Evolutionary conservation across 2,329 filamentous ascomycete genomes (phyloP).

Genomic region (Ascochyta lentis): DNA sequence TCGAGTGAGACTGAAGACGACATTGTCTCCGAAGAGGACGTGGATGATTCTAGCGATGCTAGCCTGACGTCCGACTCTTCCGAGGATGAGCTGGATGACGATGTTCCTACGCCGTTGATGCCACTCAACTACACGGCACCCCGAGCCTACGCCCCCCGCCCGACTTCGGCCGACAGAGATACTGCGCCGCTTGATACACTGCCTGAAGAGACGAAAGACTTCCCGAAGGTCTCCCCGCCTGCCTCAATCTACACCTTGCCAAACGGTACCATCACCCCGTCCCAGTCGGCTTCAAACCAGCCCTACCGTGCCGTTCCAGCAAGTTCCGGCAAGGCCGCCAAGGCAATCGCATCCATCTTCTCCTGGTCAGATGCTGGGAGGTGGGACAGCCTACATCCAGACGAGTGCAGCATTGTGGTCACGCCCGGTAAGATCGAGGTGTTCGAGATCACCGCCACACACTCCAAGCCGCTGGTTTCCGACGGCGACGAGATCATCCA

Average conservation of each 20-base stretch:
- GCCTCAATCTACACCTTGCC: slow-evolving; percentile 48
- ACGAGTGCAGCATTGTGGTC: slow-evolving; percentile 68
- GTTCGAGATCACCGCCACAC: slow-evolving; percentile 61
- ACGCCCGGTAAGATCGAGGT: slow-evolving; percentile 71
- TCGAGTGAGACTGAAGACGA: slow-evolving; percentile 65
- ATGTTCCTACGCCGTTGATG: slow-evolving; percentile 48
- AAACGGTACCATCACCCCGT: slow-evolving; percentile 71
- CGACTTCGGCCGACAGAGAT: slow-evolving; percentile 20
- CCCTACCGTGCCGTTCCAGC: slow-evolving; percentile 64
- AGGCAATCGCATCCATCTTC: slow-evolving; percentile 66
- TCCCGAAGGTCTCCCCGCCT: slow-evolving; percentile 55
- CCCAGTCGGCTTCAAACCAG: slow-evolving; percentile 81
- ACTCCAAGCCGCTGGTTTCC: slow-evolving; percentile 51
- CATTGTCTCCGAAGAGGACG: slow-evolving; percentile 49
- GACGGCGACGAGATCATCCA: slow-evolving; percentile 50
- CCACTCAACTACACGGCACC: slow-evolving; percentile 34
- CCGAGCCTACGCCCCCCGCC: slow-evolving; percentile 25
- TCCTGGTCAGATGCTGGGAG: slow-evolving; percentile 65
- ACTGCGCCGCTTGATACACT: slow-evolving; percentile 19
- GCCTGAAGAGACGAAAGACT: slow-evolving; percentile 36
- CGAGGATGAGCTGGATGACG: slow-evolving; percentile 64
- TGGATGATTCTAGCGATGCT: slow-evolving; percentile 57
- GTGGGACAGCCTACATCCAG: slow-evolving; percentile 67
- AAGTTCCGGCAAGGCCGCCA: slow-evolving; percentile 59
- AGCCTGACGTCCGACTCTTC: slow-evolving; percentile 59